Evolutionary conservation across 768 basidiomycete genomes (phyloP), one percentile per base, ranked within the genome.

Genomic region (Ramaria rubella): DNA sequence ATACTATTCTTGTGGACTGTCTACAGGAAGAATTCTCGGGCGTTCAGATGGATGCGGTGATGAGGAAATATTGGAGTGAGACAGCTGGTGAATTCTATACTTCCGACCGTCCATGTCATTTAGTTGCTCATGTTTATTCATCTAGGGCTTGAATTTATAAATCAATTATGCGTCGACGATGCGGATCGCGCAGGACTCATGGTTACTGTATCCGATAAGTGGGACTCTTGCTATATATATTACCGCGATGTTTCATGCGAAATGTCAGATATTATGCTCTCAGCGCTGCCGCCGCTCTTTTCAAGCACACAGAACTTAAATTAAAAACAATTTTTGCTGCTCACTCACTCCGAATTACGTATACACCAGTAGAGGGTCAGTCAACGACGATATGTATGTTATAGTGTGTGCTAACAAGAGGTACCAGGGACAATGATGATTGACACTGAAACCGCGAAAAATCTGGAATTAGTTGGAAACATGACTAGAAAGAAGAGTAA

Each of bases 361-460:
- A 87, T 64, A 74, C 81, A 1, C 81, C 88, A 1, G 83, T 89
- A 0, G 90, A 94, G 64, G 74, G 73, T 73, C 15, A 36, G 65
- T 31, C 23, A 45, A 14, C 40, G 46, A 5, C n/a, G 43, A n/a
- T 9, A 9, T 21, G 52, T 33, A n/a, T 26, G 15, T 30, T 19
- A 45, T 46, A 43, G 19, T 23, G 9, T 21, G 29, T 34, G 6
- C n/a, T 34, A 45, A 17, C 49, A 48, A n/a, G n/a, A n/a, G n/a
- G n/a, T n/a, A 49, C 15, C 29, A 66, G 94, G 94, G 0, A 94
- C 91, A 0, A 90, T 97, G 87, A 80, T 96, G 79, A 87, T 99
- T 60, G 96, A 98, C 65, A 78, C 84, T 0, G 94, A 94, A 59
- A 93, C 89, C 0, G 90, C 84, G 2, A 80, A 81, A 40, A 94